These are phyloP conservation scores for Chlorella sp. DNA, from an alignment of 139 green algal genomes.

Conservation along the genomic window DNA sequence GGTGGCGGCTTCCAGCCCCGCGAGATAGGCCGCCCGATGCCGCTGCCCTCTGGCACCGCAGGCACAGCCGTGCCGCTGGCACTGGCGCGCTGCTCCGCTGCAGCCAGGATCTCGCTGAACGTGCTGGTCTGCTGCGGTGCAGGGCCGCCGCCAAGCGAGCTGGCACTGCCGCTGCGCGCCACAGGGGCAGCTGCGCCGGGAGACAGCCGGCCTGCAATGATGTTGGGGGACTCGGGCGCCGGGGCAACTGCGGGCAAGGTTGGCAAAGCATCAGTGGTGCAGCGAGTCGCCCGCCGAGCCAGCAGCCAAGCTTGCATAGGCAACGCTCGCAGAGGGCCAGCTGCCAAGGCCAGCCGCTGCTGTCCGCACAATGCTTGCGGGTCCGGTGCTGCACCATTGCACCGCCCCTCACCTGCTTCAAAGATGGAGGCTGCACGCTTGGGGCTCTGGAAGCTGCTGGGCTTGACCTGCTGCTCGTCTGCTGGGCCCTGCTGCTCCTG, in stretches of 20 bases:
- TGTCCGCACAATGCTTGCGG: no score
- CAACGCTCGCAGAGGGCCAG: no score
- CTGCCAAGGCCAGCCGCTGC: no score
- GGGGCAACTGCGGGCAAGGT: not conserved
- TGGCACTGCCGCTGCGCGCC: not conserved
- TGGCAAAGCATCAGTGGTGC: not conserved
- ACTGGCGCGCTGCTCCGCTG: conserved; percentile 3
- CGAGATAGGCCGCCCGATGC: conserved; percentile 38
- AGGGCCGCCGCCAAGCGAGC: not conserved
- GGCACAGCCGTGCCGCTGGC: not conserved
- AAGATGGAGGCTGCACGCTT: conserved; percentile 36
- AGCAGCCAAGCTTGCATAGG: not conserved
- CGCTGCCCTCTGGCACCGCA: conserved; percentile 16
- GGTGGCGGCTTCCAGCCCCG: conserved; percentile 41
- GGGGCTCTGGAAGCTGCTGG: conserved; percentile 16
- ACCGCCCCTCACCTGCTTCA: conserved; percentile 41
- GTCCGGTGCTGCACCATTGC: no score
- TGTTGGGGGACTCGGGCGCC: conserved; percentile 10
- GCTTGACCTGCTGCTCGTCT: not conserved
- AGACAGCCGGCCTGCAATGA: conserved; percentile 40
- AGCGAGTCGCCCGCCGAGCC: not conserved
- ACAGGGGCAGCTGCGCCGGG: not conserved
- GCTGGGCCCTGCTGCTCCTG: not conserved
- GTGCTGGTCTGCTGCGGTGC: not conserved
- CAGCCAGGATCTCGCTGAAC: not conserved